A percentile compares a stretch with the other conserved stretches of the same genome.
These are phyloP conservation scores for Ustilago vetiveriae DNA, from an alignment of 1,284 basidiomycete genomes.

Conservation along the genomic window DNA sequence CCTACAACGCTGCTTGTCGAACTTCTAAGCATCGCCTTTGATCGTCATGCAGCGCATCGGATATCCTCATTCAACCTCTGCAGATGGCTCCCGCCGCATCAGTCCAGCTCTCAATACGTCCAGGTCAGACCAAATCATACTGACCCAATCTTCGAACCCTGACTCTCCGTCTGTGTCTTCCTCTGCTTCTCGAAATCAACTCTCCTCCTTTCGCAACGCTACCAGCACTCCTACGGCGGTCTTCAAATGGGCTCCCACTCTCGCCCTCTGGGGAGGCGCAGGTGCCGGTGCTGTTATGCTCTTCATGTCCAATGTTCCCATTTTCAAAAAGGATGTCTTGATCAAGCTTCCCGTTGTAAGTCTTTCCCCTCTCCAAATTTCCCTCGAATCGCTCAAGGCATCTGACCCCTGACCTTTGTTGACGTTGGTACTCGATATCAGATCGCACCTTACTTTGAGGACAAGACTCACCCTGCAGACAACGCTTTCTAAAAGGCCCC, in stretches of 20 bases:
- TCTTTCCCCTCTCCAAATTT: not conserved
- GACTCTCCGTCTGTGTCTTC: not conserved
- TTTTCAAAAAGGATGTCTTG: conserved; percentile 61
- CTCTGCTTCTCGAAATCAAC: not conserved
- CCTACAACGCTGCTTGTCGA: no score
- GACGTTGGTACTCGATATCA: not conserved
- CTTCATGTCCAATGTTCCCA: conserved; percentile 57
- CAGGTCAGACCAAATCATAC: no score
- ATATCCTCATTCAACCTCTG: no score
- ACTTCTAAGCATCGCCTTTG: no score
- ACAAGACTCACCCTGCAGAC: conserved; percentile 50
- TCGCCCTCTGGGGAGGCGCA: conserved; percentile 60
- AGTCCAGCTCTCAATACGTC: no score
- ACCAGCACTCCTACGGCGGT: conserved; percentile 26
- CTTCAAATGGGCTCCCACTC: conserved; percentile 55
- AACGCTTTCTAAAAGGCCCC: conserved; percentile 38
- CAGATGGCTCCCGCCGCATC: no score
- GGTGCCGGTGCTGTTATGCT: conserved; percentile 56
- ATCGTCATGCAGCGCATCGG: no score
- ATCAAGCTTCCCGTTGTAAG: conserved; percentile 57
- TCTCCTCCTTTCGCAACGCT: not conserved
- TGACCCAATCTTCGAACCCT: no score
- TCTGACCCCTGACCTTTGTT: not conserved
- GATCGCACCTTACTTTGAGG: conserved; percentile 51
- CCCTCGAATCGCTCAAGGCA: not conserved